Evolutionary conservation across 1,284 basidiomycete species (phyloP).

Genomic region (Cutaneotrichosporon sp.): DNA sequence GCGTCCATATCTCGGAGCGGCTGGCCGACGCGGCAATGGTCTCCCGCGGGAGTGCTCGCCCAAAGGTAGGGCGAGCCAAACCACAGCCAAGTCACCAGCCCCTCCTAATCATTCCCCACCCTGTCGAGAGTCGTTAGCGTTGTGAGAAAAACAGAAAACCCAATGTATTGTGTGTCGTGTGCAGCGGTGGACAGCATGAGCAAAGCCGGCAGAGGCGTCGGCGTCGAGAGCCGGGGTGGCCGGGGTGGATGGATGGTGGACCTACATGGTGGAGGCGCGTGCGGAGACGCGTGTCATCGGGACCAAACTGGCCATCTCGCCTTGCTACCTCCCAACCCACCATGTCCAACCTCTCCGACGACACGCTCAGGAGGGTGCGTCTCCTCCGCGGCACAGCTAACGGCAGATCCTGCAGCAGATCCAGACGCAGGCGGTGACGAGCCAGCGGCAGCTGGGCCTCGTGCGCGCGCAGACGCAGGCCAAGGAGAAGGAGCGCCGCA

Average conservation of each 20-base stretch:
- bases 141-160: not conserved
- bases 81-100: too few relatives aligned
- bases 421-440: conserved; percentile 77
- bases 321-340: conserved; percentile 20
- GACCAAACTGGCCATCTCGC: not conserved
- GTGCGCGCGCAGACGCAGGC: conserved; percentile 69
- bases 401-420: conserved; percentile 83
- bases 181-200: not conserved
- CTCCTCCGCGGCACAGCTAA: conserved; percentile 15
- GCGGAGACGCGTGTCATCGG: not conserved
- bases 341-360: conserved; percentile 78
- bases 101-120: not conserved
- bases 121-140: not conserved
- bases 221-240: too few relatives aligned
- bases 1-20: not conserved
- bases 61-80: not conserved
- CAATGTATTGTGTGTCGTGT: not conserved
- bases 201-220: too few relatives aligned
- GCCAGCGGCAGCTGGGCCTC: conserved; percentile 71
- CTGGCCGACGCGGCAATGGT: not conserved
- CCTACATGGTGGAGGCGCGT: not conserved
- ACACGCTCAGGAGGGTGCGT: conserved; percentile 76
- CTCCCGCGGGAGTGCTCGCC: not conserved
- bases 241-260: not conserved
- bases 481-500: conserved; percentile 82